Base-by-base conservation (phyloP, 129 eudicot genomes). In the Chrysanthemum lavandulifolium region DNA sequence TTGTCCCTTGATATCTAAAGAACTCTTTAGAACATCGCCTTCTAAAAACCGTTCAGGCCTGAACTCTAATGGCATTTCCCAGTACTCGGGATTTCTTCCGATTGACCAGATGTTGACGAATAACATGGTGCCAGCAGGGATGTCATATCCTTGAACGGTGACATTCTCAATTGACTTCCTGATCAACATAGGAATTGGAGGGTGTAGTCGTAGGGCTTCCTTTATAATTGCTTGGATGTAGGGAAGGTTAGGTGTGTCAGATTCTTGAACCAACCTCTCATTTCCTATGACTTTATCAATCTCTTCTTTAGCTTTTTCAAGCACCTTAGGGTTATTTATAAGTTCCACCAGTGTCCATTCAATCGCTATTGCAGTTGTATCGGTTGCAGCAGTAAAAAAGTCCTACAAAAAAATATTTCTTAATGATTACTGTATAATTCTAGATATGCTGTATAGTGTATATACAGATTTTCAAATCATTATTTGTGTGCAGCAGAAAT, bases 271-370 rank as follows among this genome's bases (percentile, higher is more conserved):
- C 13, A 87, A 6, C 66, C 89, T 76, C 6, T 79, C 50, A 1
- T 72, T 43, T 29, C 89, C 92, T 0, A 87, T 31, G 4, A 84
- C 87, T 18, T 63, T n/a, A 13, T 74, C 85, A 13, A 87, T 80
- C 81, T 84, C 89, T 5, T 77, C 47, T 72, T 73, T 82, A 2
- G 85, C 85, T 51, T 74, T 77, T 49, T 73, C 76, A 13, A 84
- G 80, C 14, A 75, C 82, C 3, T 76, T 63, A 2, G 92, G 92
- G 61, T 82, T 84, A 29, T 62, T 87, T 11, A 87, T 79, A 5
- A 87, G 86, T 63, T 87, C 89, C 1, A 85, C 87, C 53, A 84
- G 29, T 13, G 87, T 76, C 82, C 86, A 87, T 61, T 87, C 93
- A 0, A 79, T 51, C 3, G 87, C 15, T 56, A 73, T 72, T 2